These are phyloP conservation scores for Zostera marina DNA, from an alignment of 116 monocot genomes.

Conservation along the genomic window DNA sequence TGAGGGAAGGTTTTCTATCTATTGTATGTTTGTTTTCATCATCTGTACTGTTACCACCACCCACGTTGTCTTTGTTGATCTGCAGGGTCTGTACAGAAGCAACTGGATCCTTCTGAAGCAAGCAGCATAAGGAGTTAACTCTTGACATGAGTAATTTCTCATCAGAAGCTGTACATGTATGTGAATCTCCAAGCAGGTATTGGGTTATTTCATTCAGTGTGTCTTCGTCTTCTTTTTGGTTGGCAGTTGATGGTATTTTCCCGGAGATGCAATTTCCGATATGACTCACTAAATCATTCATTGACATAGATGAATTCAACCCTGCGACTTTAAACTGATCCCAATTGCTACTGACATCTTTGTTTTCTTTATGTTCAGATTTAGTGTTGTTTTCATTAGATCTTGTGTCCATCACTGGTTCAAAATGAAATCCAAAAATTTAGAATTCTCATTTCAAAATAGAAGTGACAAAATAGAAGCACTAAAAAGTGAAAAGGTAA, in stretches of 20 bases:
- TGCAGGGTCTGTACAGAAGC: conserved; percentile 5
- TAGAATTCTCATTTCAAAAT: not conserved
- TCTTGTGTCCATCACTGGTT: conserved; percentile 17
- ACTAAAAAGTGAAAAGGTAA: not conserved
- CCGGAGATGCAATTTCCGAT: conserved; percentile 47
- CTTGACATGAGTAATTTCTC: conserved; percentile 62
- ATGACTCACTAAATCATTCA: conserved; percentile 50
- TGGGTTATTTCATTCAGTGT: conserved; percentile 58
- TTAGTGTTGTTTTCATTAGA: conserved; percentile 16
- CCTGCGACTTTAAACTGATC: conserved; percentile 47
- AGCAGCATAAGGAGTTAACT: conserved; percentile 67
- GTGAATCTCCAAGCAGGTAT: conserved; percentile 65
- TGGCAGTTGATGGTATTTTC: conserved; percentile 24
- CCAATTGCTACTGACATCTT: conserved; percentile 11
- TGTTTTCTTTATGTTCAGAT: conserved; percentile 8
- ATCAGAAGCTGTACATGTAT: conserved; percentile 30
- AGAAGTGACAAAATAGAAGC: not conserved
- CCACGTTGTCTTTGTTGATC: not conserved
- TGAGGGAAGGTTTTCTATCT: conserved; percentile 9
- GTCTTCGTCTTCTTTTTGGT: conserved; percentile 8
- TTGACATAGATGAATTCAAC: conserved; percentile 54
- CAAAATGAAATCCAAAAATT: not conserved
- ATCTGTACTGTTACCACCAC: not conserved
- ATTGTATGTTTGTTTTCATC: not conserved
- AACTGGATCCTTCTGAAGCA: conserved; percentile 40